These are phyloP conservation scores for Fulvia fulva DNA, from an alignment of 2,329 filamentous ascomycete genomes.

Conservation along the genomic window DNA sequence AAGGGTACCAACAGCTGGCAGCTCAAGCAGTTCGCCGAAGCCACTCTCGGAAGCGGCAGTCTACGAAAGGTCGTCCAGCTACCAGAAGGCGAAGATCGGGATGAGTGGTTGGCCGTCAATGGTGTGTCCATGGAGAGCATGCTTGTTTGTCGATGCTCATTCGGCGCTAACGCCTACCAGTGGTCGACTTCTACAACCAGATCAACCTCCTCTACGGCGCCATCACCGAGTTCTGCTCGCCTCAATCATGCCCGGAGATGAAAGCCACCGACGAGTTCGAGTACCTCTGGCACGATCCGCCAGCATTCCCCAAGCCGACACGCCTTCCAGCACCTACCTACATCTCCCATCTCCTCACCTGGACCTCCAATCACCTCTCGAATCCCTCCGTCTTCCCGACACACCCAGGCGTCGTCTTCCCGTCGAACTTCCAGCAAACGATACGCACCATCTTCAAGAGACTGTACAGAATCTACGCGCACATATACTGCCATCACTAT, in stretches of 20 bases:
- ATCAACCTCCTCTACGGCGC: conserved; percentile 98
- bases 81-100: conserved; percentile 93
- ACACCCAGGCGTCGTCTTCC: conserved; percentile 76
- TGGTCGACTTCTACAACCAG: conserved; percentile 99
- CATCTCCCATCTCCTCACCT: conserved; percentile 95
- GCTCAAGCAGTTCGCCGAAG: conserved; percentile 95
- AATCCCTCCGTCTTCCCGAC: conserved; percentile 89
- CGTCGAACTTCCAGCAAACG: conserved; percentile 81
- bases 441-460: conserved; percentile 99
- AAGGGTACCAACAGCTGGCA: conserved; percentile 91
- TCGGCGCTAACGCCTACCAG: conserved; percentile 47
- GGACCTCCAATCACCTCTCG: conserved; percentile 93
- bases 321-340: conserved; percentile 98
- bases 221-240: conserved; percentile 98
- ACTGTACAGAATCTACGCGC: conserved; percentile 95
- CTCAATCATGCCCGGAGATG: conserved; percentile 96
- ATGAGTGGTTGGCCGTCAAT: conserved; percentile 98
- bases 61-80: conserved; percentile 94
- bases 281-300: conserved; percentile 96
- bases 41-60: conserved; percentile 90
- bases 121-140: conserved; percentile 52
- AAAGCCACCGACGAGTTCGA: conserved; percentile 99
- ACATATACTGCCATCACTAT: conserved; percentile 98
- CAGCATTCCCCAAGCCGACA: conserved; percentile 90
- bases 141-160: background rate